Conservation (phyloP, 306 rosid genomes). For the Lupinus albus region DNA sequence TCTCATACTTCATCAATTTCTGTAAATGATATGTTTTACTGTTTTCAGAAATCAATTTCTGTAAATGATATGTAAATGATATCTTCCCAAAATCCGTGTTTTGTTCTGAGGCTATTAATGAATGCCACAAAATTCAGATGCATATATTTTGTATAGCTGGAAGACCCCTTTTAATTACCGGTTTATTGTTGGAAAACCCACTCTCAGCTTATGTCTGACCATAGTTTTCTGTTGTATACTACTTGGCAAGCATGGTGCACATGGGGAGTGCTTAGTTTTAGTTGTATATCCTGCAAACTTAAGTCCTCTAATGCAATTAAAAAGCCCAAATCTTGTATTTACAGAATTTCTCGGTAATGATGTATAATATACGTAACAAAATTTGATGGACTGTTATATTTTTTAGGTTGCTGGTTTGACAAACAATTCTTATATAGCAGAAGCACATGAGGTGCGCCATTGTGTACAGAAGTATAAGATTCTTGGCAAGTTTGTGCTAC, state of each 20-base stretch:
- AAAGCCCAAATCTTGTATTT: conserved; percentile 31
- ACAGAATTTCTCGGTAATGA: conserved; percentile 10
- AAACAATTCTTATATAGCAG: conserved; percentile 78
- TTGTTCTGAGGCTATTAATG: background rate
- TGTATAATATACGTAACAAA: conserved; percentile 27
- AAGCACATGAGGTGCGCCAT: conserved; percentile 84
- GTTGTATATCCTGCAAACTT: conserved; percentile 22
- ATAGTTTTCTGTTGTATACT: conserved; percentile 12
- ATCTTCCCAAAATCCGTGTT: background rate
- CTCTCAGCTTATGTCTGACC: background rate
- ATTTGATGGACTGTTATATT: conserved; percentile 44
- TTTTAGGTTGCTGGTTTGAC: conserved; percentile 95
- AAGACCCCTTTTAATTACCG: conserved; percentile 22
- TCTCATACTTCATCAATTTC: conserved; percentile 25
- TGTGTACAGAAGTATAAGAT: conserved; percentile 74
- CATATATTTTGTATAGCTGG: conserved; percentile 22
- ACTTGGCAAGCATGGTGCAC: conserved; percentile 8
- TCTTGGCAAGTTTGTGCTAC: conserved; percentile 82
- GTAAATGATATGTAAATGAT: too few relatives aligned
- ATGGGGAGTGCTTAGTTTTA: conserved; percentile 30
- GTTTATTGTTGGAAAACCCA: conserved; percentile 24
- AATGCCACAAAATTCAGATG: background rate
- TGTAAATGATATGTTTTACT: conserved; percentile 15
- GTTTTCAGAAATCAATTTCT: conserved; percentile 11
- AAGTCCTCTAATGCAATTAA: conserved; percentile 21